phyloP scores from a whole-genome alignment of 1,284 basidiomycete species.

The Meira nashicola region DNA sequence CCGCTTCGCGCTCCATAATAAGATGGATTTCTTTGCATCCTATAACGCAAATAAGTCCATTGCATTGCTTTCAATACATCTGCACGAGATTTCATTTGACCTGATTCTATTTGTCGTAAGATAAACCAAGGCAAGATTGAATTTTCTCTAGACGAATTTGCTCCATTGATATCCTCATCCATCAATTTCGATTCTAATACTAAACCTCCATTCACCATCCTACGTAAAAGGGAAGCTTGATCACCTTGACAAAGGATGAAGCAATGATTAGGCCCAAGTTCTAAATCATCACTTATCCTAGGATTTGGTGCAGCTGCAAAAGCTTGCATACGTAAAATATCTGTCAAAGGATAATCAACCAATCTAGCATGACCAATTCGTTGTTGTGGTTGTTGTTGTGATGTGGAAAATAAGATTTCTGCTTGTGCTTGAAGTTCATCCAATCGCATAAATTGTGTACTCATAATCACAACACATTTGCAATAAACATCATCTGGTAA shows the following conservation, averaged over 20 bases:
- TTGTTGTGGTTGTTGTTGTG: not conserved
- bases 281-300: conserved; percentile 65
- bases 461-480: conserved; percentile 78
- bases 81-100: not conserved
- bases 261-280: conserved; percentile 56
- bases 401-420: no score
- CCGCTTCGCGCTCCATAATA: not conserved
- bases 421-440: conserved; percentile 9
- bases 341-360: conserved; percentile 72
- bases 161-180: not conserved
- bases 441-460: conserved; percentile 69
- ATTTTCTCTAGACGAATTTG: not conserved
- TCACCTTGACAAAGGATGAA: conserved; percentile 80
- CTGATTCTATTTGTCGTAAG: not conserved
- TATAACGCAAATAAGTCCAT: not conserved
- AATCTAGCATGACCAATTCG: conserved; percentile 61
- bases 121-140: not conserved
- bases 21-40: conserved; percentile 1
- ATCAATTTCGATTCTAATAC: conserved; percentile 2
- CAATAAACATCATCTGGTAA: conserved; percentile 60
- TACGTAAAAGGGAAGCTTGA: conserved; percentile 67
- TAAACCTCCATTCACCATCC: conserved; percentile 6
- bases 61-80: not conserved
- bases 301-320: conserved; percentile 59
- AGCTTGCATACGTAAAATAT: conserved; percentile 71